phyloP scores from a whole-genome alignment of 2,329 filamentous ascomycete species.

The Acrodontium crateriforme region DNA sequence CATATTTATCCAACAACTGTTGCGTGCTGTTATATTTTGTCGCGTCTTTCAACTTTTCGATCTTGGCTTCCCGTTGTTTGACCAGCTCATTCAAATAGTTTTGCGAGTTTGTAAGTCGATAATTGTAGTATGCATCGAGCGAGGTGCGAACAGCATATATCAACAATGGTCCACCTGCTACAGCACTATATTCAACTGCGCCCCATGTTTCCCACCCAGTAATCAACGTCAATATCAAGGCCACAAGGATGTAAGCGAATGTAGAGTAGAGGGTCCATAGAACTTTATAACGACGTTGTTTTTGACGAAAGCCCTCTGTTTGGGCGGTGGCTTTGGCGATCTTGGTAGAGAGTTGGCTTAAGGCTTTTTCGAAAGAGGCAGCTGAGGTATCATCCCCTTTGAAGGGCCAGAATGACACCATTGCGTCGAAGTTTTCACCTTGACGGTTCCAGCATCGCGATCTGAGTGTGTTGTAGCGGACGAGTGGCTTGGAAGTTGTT shows the following conservation, averaged over 20 bases:
- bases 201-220: conserved; percentile 73
- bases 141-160: conserved; percentile 62
- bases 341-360: conserved; percentile 68
- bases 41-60: conserved; percentile 84
- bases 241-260: conserved; percentile 80
- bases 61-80: conserved; percentile 69
- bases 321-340: conserved; percentile 61
- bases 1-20: conserved; percentile 88
- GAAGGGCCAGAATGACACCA: conserved; percentile 83
- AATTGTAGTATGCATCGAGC: conserved; percentile 62
- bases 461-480: conserved; percentile 4
- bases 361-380: conserved; percentile 82
- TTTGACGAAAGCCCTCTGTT: conserved; percentile 59
- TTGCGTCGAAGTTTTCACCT: too few species aligned
- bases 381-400: conserved; percentile 75
- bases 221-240: conserved; percentile 68
- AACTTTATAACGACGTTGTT: conserved; percentile 64
- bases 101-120: conserved; percentile 59
- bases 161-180: conserved; percentile 57
- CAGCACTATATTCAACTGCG: conserved; percentile 59
- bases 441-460: conserved; percentile 1
- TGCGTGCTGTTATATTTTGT: conserved; percentile 95
- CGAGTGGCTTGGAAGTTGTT: conserved; percentile 2
- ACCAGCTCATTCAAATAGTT: conserved; percentile 59
- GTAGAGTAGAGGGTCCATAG: conserved; percentile 82